Evolutionary conservation across 1,284 basidiomycete genomes (phyloP), one percentile per base, ranked within the genome.

Genomic region (Tilletia walkeri): DNA sequence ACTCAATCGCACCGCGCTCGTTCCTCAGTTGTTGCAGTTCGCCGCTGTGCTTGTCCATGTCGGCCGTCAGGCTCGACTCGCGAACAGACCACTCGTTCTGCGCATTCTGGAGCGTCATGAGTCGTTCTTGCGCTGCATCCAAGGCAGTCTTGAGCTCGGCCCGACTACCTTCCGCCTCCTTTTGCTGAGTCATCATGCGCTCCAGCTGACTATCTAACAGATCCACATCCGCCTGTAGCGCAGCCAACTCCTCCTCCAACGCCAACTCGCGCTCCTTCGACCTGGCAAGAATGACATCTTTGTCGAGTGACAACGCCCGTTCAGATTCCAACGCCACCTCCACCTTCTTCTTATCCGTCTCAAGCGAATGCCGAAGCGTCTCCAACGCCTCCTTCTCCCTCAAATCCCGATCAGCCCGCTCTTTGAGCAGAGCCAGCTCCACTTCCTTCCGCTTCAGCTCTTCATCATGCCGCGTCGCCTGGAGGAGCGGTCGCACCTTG

Each of bases 391-490:
- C 77, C 6, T 75, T 74, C 61, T 84, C 82, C 59, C 74, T 74
- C 69, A 78, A 73, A 45, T 83, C 82, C 30, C 82, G 76, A 72
- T 80, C 75, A 16, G 80, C 79, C 2, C 82, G 74, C 73, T 83
- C 82, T 12, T 74, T 80, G 59, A 77, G 75, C 72, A 94, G 85
- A 0, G 88, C 86, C 36, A 98, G 86, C 83, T 99, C 95, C 3
- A 90, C 88, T 73, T 96, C 92, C 84, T 96, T 95, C 82, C 89
- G 88, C 39, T 91, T 88, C 10, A 98, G 87, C 84, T 97, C 95
- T 53, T 96, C 94, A 79, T 99, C 95, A 74, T 90, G 91, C 30
- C 94, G 87, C 1, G 95, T 97, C 0, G 95, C 95, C 18, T 92
- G 92, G 12, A 99, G 88, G 14, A 99, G 84, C 0, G 96, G 96